phyloP scores from a whole-genome alignment of 1,284 basidiomycete genomes.

The Leucoagaricus sp. region DNA sequence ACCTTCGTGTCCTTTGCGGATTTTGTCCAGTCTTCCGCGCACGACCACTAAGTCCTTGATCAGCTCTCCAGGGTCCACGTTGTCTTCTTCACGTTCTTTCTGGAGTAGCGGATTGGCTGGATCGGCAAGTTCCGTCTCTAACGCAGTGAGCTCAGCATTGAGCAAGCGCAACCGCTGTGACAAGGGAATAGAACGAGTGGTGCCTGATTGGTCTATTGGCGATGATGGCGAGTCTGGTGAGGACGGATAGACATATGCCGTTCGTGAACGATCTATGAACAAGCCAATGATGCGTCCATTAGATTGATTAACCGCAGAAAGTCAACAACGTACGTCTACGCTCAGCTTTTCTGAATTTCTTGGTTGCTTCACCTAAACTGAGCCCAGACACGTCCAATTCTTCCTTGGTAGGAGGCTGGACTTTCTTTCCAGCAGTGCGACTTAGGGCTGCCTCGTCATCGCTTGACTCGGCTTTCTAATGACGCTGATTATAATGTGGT shows the following conservation, averaged over 20 bases:
- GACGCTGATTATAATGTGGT: conserved; percentile 8
- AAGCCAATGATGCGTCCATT: background rate
- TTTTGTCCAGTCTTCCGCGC: conserved; percentile 63
- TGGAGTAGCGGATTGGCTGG: conserved; percentile 66
- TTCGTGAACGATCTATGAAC: conserved; percentile 46
- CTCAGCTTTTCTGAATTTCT: conserved; percentile 70
- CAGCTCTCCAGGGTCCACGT: conserved; percentile 72
- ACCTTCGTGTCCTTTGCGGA: conserved; percentile 65
- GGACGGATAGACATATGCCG: conserved; percentile 67
- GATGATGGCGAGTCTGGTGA: conserved; percentile 60
- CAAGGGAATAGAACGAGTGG: conserved; percentile 47
- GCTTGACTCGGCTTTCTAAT: conserved; percentile 59
- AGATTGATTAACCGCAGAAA: background rate
- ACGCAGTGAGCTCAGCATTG: conserved; percentile 61
- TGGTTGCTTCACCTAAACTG: conserved; percentile 60
- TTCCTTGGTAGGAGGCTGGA: conserved; percentile 33
- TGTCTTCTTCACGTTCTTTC: conserved; percentile 55
- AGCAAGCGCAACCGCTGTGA: conserved; percentile 62
- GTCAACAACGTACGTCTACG: conserved; percentile 43
- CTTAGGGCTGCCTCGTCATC: conserved; percentile 59
- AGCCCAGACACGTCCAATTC: conserved; percentile 41
- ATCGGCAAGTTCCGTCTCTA: conserved; percentile 72
- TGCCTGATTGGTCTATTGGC: conserved; percentile 30
- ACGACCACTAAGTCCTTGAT: conserved; percentile 77
- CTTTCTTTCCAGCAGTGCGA: conserved; percentile 36